A percentile compares a stretch with the other conserved stretches of the same genome.
phyloP scores from a whole-genome alignment of 2,329 filamentous ascomycete species.

The Fusarium sp. region DNA sequence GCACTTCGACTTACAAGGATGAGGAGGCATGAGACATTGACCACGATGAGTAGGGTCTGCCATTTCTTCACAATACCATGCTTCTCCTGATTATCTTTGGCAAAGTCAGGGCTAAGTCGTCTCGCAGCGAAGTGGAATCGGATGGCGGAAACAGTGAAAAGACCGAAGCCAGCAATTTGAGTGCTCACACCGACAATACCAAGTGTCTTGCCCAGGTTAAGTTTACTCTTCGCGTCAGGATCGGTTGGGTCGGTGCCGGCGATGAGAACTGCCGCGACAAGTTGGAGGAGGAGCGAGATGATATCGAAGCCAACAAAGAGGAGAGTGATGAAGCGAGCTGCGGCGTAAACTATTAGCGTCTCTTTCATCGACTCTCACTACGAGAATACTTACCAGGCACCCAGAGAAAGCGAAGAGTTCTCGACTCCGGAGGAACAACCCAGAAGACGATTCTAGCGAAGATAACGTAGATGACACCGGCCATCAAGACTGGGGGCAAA shows the following conservation, averaged over 20 bases:
- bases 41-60: conserved; percentile 17
- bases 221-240: conserved; percentile 42
- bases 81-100: conserved; percentile 16
- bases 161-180: conserved; percentile 56
- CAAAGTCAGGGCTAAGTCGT: conserved; percentile 17
- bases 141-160: conserved; percentile 56
- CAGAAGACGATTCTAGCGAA: conserved; percentile 37
- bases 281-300: conserved; percentile 50
- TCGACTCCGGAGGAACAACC: conserved; percentile 33
- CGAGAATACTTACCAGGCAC: conserved; percentile 25
- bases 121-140: conserved; percentile 57
- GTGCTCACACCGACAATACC: conserved; percentile 43
- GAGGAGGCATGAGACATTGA: conserved; percentile 31
- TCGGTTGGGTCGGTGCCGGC: conserved; percentile 48
- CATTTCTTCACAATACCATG: conserved; percentile 23
- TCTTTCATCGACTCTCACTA: rapidly evolving
- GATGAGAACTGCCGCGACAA: conserved; percentile 52
- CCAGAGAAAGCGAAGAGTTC: conserved; percentile 32
- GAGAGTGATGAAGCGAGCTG: conserved; percentile 43
- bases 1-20: conserved; percentile 12
- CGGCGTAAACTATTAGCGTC: rapidly evolving
- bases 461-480: conserved; percentile 40
- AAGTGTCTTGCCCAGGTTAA: conserved; percentile 28
- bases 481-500: conserved; percentile 37
- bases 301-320: conserved; percentile 55